A percentile compares a stretch with the other conserved stretches of the same genome.
phyloP scores from a whole-genome alignment of 2,329 filamentous ascomycete genomes.

The Coleophoma eucalyptorum region DNA sequence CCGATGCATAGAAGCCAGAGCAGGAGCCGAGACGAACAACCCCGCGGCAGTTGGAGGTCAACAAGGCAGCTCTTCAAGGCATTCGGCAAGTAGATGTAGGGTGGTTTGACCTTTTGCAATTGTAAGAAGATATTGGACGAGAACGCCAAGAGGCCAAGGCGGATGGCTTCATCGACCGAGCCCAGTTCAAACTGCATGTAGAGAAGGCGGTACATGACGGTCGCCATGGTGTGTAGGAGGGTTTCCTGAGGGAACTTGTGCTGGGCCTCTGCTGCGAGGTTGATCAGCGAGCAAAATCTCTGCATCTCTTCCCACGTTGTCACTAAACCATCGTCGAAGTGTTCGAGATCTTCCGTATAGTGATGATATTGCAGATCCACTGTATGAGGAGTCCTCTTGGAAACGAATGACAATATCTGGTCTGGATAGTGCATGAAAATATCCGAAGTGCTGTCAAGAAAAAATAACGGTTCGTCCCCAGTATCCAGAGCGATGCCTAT shows the following conservation, averaged over 20 bases:
- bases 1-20: slow-evolving; percentile 11
- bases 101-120: not conserved
- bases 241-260: not conserved
- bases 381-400: not conserved
- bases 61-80: not conserved
- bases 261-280: slow-evolving; percentile 40
- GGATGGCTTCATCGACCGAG: not conserved
- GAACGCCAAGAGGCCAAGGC: not conserved
- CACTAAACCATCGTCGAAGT: not conserved
- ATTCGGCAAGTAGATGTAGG: not conserved
- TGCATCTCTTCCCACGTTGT: not conserved
- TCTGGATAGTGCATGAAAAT: not conserved
- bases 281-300: not conserved
- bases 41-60: not conserved
- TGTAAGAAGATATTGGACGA: not conserved
- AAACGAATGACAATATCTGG: not conserved
- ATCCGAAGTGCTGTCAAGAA: not conserved
- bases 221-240: not conserved
- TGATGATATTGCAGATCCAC: too few species aligned
- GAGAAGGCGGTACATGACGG: not conserved
- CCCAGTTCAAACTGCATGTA: not conserved
- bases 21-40: not conserved
- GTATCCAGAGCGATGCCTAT: not conserved
- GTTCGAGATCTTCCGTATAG: not conserved
- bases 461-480: not conserved